Evolutionary conservation across 768 basidiomycete genomes (phyloP).

Genomic region (Lyophyllum semitale): DNA sequence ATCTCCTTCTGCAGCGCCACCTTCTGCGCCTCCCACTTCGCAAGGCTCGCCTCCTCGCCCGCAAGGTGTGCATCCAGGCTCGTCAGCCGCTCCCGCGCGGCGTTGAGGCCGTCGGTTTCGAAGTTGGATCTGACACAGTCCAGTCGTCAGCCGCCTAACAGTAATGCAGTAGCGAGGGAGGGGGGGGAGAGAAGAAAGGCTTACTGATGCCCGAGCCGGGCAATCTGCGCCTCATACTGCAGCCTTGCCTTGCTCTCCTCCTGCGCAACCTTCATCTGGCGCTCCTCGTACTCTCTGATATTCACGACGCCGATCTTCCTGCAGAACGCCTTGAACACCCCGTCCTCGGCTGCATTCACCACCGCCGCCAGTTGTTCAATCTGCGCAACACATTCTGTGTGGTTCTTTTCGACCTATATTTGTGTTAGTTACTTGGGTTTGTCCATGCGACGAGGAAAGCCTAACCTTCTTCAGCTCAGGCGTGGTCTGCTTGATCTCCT

Average conservation of each 20-base stretch:
- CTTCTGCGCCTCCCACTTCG: slow-evolving; percentile 57
- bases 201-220: slow-evolving; percentile 83
- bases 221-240: slow-evolving; percentile 84
- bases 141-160: not conserved
- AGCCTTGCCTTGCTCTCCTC: slow-evolving; percentile 85
- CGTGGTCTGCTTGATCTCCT: slow-evolving; percentile 62
- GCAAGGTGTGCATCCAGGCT: slow-evolving; percentile 52
- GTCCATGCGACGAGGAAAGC: not conserved
- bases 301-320: slow-evolving; percentile 71
- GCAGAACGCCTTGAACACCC: slow-evolving; percentile 79
- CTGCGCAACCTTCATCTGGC: slow-evolving; percentile 85
- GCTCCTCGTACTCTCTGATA: slow-evolving; percentile 93
- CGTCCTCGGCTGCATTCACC: slow-evolving; percentile 80
- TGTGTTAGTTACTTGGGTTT: not conserved
- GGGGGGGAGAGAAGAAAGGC: slow-evolving; percentile 30
- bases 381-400: slow-evolving; percentile 52
- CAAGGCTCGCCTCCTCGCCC: slow-evolving; percentile 56
- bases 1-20: slow-evolving; percentile 60
- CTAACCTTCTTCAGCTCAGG: slow-evolving; percentile 75
- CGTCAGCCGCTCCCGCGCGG: slow-evolving; percentile 61
- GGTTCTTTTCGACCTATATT: slow-evolving; percentile 55
- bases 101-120: slow-evolving; percentile 72
- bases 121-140: slow-evolving; percentile 65
- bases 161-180: not conserved
- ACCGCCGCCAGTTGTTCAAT: slow-evolving; percentile 55